Percentiles rank a stretch among this genome's conserved stretches.
Evolutionary conservation across 2,329 filamentous ascomycete species (phyloP).

Genomic region (Sporothrix phasma): DNA sequence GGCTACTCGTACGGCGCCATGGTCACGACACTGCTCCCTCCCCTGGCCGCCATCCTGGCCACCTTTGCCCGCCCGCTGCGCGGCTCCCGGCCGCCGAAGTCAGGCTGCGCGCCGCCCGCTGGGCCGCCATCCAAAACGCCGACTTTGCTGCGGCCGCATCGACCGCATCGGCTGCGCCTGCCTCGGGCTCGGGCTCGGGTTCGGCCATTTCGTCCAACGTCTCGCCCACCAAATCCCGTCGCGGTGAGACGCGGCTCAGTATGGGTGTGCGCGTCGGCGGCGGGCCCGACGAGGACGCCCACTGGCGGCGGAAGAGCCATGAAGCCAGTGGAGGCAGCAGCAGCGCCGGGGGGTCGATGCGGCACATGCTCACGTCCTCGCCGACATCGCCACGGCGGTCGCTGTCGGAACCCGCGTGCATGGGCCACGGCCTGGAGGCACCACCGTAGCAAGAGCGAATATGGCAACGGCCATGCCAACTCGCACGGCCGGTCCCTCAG

Average conservation of each 20-base stretch:
- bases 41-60: constrained; percentile 47
- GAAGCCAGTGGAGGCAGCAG: not conserved
- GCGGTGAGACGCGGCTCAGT: constrained; percentile 20
- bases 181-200: not conserved
- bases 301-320: constrained; percentile 17
- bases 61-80: constrained; percentile 43
- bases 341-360: constrained; percentile 5
- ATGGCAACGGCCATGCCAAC: not conserved
- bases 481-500: not conserved
- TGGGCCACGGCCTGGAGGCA: not conserved
- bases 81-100: constrained; percentile 60
- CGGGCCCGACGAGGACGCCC: constrained; percentile 30
- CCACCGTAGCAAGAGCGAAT: not conserved
- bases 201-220: no score
- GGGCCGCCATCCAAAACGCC: constrained; percentile 53
- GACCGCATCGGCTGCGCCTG: constrained; percentile 12
- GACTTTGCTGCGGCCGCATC: constrained; percentile 27
- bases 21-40: constrained; percentile 63
- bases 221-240: not conserved
- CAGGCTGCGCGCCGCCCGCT: constrained; percentile 54
- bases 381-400: constrained; percentile 17
- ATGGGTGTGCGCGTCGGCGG: constrained; percentile 38
- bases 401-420: constrained; percentile 3
- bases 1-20: constrained; percentile 91
- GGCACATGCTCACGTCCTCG: constrained; percentile 31